Percentiles rank a stretch among this genome's conserved stretches.
Conservation (phyloP, 805 yeast species). For the Ogataea neopini region DNA sequence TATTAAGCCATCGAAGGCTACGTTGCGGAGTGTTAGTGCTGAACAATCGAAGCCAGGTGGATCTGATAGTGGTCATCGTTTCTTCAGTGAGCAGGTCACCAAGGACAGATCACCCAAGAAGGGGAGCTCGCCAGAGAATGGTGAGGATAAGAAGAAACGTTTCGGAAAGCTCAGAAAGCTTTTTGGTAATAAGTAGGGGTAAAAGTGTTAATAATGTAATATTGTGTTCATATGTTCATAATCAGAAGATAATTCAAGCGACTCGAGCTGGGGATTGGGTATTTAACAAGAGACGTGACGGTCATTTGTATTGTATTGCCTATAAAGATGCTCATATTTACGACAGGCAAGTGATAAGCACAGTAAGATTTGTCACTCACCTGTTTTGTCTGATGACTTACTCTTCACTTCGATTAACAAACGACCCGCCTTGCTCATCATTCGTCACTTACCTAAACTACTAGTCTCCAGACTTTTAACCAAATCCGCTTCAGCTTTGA, state of each 20-base stretch:
- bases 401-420: no score
- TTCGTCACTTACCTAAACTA: no score
- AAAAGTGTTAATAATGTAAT: background rate
- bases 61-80: conserved; percentile 18
- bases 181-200: conserved; percentile 29
- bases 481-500: conserved; percentile 19
- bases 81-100: conserved; percentile 31
- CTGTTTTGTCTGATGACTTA: no score
- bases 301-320: no score
- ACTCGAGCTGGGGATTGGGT: no score
- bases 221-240: no score
- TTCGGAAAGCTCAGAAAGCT: conserved; percentile 38
- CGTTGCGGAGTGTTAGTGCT: conserved; percentile 32
- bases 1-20: conserved; percentile 18
- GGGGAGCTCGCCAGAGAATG: background rate
- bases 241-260: no score
- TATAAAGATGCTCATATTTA: no score
- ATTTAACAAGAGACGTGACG: no score
- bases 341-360: no score
- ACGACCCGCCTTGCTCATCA: no score
- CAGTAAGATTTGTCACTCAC: no score
- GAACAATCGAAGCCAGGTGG: conserved; percentile 14
- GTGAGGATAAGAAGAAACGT: conserved; percentile 33
- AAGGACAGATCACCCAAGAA: conserved; percentile 1
- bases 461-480: conserved; percentile 8